A percentile compares a stretch with the other conserved stretches of the same genome.
phyloP scores from a whole-genome alignment of 2,329 filamentous ascomycete species.

The Sphaerulina vaccinii region DNA sequence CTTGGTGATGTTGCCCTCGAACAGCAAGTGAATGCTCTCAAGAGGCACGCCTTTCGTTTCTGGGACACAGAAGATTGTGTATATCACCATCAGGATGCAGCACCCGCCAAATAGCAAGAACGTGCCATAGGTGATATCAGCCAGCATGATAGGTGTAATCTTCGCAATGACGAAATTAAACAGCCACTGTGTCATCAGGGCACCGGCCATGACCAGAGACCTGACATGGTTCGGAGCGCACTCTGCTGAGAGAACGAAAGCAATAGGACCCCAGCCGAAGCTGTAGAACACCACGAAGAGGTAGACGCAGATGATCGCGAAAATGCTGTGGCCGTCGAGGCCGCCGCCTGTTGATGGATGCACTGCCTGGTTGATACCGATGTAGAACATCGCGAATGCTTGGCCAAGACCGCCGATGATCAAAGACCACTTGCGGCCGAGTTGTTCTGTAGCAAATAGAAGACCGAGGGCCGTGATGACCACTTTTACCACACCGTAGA shows the following conservation, averaged over 20 bases:
- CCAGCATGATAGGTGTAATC: slow-evolving; percentile 44
- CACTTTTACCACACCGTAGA: slow-evolving; percentile 51
- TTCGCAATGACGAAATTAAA: slow-evolving; percentile 40
- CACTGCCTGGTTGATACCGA: slow-evolving; percentile 36
- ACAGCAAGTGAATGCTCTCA: slow-evolving; percentile 44
- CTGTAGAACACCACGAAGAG: slow-evolving; percentile 50
- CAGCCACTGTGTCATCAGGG: slow-evolving; percentile 49
- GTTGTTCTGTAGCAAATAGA: slow-evolving; percentile 47
- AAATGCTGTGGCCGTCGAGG: slow-evolving; percentile 55
- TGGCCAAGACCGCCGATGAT: slow-evolving; percentile 45
- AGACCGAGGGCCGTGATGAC: slow-evolving; percentile 45
- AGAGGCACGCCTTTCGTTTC: slow-evolving; percentile 47
- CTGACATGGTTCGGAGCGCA: slow-evolving; percentile 36
- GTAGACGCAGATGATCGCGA: slow-evolving; percentile 55
- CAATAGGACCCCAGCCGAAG: slow-evolving; percentile 48
- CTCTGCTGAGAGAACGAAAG: slow-evolving; percentile 46
- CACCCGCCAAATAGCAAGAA: slow-evolving; percentile 42
- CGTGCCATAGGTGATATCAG: slow-evolving; percentile 45
- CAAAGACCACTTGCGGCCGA: slow-evolving; percentile 48
- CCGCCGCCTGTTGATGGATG: slow-evolving; percentile 48
- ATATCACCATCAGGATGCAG: slow-evolving; percentile 46
- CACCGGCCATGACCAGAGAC: slow-evolving; percentile 45
- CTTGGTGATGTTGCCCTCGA: slow-evolving; percentile 44
- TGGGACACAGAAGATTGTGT: slow-evolving; percentile 44
- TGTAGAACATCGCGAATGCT: slow-evolving; percentile 47